Conservation (phyloP, 2,329 filamentous ascomycete genomes). For the Endocalyx cinctus region DNA sequence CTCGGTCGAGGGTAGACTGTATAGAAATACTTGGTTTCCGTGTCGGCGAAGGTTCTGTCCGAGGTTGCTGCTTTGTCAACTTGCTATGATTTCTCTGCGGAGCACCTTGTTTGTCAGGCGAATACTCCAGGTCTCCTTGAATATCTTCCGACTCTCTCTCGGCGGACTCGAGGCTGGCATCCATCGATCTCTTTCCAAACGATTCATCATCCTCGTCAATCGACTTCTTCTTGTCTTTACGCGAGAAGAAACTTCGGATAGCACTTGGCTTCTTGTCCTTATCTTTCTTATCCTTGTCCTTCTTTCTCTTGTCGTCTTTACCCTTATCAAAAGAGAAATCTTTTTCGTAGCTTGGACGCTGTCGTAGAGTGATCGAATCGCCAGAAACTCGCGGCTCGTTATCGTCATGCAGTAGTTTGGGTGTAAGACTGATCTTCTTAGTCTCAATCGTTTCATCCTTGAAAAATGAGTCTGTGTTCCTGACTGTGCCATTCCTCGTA, state of each 20-base stretch:
- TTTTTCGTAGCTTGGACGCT: constrained; percentile 53
- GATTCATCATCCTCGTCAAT: constrained; percentile 56
- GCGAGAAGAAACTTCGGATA: constrained; percentile 57
- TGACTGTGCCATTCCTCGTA: constrained; percentile 78
- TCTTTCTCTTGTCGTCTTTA: constrained; percentile 64
- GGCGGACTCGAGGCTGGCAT: constrained; percentile 35
- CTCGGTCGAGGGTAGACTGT: constrained; percentile 34
- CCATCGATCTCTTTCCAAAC: constrained; percentile 58
- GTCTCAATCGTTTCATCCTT: constrained; percentile 94
- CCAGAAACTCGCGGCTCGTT: constrained; percentile 40
- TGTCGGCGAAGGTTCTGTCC: constrained; percentile 42
- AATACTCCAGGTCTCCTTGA: constrained; percentile 40
- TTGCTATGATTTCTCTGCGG: constrained; percentile 60
- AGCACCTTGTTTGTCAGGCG: constrained; percentile 37
- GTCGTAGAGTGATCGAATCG: constrained; percentile 42
- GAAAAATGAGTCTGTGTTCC: constrained; percentile 95
- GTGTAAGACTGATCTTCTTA: constrained; percentile 94
- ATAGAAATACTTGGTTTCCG: constrained; percentile 31
- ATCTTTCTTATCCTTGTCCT: constrained; percentile 53
- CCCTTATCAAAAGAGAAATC: constrained; percentile 40
- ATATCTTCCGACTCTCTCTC: constrained; percentile 38
- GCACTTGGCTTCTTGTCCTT: constrained; percentile 40
- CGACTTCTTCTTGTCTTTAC: constrained; percentile 56
- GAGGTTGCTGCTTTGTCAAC: constrained; percentile 62
- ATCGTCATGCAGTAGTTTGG: constrained; percentile 85